Base-by-base conservation (phyloP, 306 rosid genomes). In the Rosa rugosa region DNA sequence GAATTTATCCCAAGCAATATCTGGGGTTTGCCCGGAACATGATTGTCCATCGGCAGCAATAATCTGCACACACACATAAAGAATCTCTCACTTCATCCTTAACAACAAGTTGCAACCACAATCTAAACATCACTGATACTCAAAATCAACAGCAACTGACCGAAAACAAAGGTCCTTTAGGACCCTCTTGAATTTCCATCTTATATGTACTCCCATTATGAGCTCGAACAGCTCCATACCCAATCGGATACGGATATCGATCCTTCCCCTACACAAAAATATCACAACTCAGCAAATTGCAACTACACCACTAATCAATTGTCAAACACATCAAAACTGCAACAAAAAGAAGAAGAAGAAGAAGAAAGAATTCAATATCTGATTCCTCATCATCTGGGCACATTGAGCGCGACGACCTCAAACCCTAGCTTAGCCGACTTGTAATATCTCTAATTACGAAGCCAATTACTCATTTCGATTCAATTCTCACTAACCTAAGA, bases 211-310 rank as follows among this genome's bases (percentile, higher is more conserved):
- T 83, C 74, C 95, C 97, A 80, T 89, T 86, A 73, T 84, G 86
- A 80, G 87, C 90, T 79, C 94, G 91, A 85, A 81, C 65, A 65
- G 88, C 97, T 80, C 77, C 81, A 80, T 90, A 92, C 63, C 94
- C 97, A 75, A 92, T 86, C 5, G 93, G 97, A 92, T 92, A 94
- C 36, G 97, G 97, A 89, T 88, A 90, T 11, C 98, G 94, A 78
- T 90, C 98, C 82, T 92, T 94, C 71, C 98, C 97, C 98, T 94
- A 67, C 64, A 85, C 77, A 11, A 12, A 60, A 40, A 44, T 4
- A 34, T 25, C n/a, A 79, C 36, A 59, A 62, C 59, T 62, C 51
- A 41, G 36, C 38, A 25, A 75, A 41, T 78, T 51, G 25, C 65
- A 22, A 71, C n/a, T 16, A 71, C 25, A 62, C 22, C 45, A 38